Evolutionary conservation across 129 eudicot genomes (phyloP).

Genomic region (Centrapalus pauciflorus): DNA sequence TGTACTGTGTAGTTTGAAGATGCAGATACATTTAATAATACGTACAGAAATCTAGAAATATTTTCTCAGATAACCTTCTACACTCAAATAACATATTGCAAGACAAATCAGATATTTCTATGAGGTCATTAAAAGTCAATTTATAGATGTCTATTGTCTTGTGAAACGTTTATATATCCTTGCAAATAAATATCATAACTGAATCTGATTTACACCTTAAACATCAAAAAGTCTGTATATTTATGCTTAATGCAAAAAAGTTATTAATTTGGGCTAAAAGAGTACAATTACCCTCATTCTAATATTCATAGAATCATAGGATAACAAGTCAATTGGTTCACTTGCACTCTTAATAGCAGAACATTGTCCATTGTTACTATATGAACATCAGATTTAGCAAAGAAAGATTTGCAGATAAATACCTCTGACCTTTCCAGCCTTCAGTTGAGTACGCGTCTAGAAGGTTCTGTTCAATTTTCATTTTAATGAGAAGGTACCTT

Average conservation of each 20-base stretch:
- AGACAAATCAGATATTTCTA: background rate
- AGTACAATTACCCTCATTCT: background rate
- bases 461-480: constrained; percentile 89
- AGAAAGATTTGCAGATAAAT: constrained; percentile 14
- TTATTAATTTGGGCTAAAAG: background rate
- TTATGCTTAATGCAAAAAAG: background rate
- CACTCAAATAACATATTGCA: background rate
- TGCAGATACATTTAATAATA: background rate
- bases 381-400: constrained; percentile 5
- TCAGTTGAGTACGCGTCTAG: constrained; percentile 92
- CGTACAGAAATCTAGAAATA: background rate
- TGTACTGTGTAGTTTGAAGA: background rate
- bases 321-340: background rate
- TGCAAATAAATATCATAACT: background rate
- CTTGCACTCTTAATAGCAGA: background rate
- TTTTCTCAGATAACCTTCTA: background rate
- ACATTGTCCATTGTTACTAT: background rate
- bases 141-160: background rate
- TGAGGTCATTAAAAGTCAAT: background rate
- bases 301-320: background rate
- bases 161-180: background rate
- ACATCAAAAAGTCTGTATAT: background rate
- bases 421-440: constrained; percentile 99
- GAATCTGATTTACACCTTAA: background rate
- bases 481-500: constrained; percentile 70